Conservation (phyloP, 805 yeast species). For the Pichia cephalocereana region DNA sequence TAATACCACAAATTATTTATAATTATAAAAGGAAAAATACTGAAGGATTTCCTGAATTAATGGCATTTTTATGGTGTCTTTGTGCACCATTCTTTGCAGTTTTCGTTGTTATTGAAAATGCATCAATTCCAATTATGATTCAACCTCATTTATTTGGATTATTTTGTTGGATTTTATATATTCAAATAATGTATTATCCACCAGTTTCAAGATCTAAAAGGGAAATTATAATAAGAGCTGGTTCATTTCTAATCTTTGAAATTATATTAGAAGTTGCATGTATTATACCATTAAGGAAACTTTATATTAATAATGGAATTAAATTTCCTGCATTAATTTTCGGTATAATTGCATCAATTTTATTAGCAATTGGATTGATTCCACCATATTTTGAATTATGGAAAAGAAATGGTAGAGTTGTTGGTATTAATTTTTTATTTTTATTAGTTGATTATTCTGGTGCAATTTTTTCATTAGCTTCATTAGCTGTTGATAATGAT, state of each 20-base stretch:
- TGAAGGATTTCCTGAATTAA: constrained; percentile 78
- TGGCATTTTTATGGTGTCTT: constrained; percentile 78
- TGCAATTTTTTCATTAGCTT: constrained; percentile 53
- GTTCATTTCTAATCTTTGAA: constrained; percentile 28
- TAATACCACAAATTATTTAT: constrained; percentile 63
- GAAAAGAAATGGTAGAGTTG: constrained; percentile 43
- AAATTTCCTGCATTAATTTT: constrained; percentile 39
- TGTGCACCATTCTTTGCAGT: constrained; percentile 48
- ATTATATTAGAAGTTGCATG: constrained; percentile 38
- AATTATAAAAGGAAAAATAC: constrained; percentile 73
- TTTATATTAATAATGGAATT: constrained; percentile 28
- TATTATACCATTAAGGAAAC: constrained; percentile 41
- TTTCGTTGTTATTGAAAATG: constrained; percentile 38
- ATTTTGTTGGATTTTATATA: constrained; percentile 39
- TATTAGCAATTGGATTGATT: constrained; percentile 41
- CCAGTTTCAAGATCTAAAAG: constrained; percentile 30
- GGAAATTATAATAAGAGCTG: constrained; percentile 24
- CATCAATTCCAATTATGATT: constrained; percentile 41
- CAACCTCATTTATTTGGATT: constrained; percentile 49
- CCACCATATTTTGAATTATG: constrained; percentile 50
- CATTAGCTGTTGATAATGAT: constrained; percentile 41
- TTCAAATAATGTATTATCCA: constrained; percentile 44
- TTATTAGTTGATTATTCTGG: constrained; percentile 42
- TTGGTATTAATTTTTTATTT: constrained; percentile 46
- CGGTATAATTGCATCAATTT: constrained; percentile 41